Base-by-base conservation (phyloP, 495 filamentous ascomycete species). In the Xylaria venustula region DNA sequence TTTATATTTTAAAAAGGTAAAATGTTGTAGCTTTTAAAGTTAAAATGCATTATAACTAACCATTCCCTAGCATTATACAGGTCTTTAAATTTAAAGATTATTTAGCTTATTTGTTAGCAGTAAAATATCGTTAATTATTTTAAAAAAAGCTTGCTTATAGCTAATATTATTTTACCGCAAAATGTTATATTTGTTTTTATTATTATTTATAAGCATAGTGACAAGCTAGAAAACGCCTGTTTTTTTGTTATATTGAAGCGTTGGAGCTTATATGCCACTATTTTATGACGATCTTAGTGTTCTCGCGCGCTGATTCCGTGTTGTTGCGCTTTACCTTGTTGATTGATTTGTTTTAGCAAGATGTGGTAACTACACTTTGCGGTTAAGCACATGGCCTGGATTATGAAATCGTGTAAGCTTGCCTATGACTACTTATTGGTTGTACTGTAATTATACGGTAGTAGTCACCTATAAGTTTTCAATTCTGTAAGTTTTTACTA, bases 1-100 rank as follows among this genome's bases (percentile, higher is more conserved):
- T 83, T 75, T 0, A 73, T 75, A 53, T 83, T 79, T 77, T 79
- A 86, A 62, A 79, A 79, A 0, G 75, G 79, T 23, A 70, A 71
- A 0, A 73, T 71, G 22, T 79, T 75, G 19, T 79, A 79, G 0
- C 76, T 75, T 7, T 70, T 67, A 17, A 77, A 74, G 28, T 76
- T 70, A 54, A 79, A 79, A 54, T 76, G 73, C 5, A 73, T 54
- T 0, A 75, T 69, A 17, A 73, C 66, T 1, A 73, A 73, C 76
- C 76, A 79, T 0, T 69, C 64, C 19, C 52, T 30, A 12, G 66
- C 56, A 41, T 75, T 53, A 28, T 67, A 77, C 1, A 72, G 75
- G 20, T 79, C 61, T 7, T 68, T 64, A 1, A 64, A 67, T 32
- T 71, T 74, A 56, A 79, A 79, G 60, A 79, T 76, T 9, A 78